Evolutionary conservation across 371 early-diverging fungal genomes (phyloP), one percentile per base, ranked within the genome.

Genomic region (Zychaea mexicana): DNA sequence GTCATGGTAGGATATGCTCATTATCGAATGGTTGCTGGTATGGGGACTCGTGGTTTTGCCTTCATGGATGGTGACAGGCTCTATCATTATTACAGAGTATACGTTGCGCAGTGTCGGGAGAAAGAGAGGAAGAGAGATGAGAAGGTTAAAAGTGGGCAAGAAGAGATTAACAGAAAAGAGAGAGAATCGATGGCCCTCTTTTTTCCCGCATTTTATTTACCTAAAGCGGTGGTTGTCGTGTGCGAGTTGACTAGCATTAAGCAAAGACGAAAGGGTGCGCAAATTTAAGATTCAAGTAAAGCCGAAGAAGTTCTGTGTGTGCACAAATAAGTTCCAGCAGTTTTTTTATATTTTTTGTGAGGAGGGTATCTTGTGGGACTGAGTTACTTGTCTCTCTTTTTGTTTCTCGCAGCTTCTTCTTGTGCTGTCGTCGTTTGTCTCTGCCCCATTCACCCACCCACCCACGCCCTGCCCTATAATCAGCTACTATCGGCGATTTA

Each of bases 201-300:
- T 6, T 38, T 85, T 30, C 24, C 19, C 33, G 31, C 32, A 15
- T 4, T 30, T 54, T 54, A 32, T 54, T 54, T 54, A 54, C 33
- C 49, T 22, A 49, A 49, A 49, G 49, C 3, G 22, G 49, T 9
- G 49, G 49, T 49, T 19, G 49, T 24, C 7, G 21, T 22, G 10
- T 49, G 22, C 38, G 38, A 36, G 38, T 15, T 15, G 7, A 36
- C 9, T 0, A 49, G 22, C 49, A 49, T 28, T 49, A 36, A 9
- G 7, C 9, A 15, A 7, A 36, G 38, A 15, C 9, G 26, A 24
- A 24, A 24, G 24, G 22, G 26, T 24, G 7, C 10, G 7, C 17
- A 49, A 13, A 49, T 22, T 19, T 56, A 56, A 56, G 56, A 56
- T 56, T 56, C 36, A 12, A 24, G 56, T 56, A 33, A 56, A 33